Evolutionary conservation across 208 protist species (phyloP).

Genomic region (Endotrypanum monterogeii): DNA sequence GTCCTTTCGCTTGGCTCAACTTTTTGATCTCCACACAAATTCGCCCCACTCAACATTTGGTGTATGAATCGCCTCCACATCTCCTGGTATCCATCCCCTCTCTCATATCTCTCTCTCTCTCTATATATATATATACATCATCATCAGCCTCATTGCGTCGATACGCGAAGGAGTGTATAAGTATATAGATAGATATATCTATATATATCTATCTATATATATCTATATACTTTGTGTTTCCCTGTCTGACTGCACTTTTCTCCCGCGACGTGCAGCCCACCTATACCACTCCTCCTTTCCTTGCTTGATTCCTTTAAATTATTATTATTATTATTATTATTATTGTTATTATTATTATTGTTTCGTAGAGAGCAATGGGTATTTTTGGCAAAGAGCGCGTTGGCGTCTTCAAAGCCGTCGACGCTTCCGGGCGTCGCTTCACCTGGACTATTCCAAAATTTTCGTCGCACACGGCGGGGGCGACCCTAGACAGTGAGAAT

Average conservation of each 20-base stretch:
- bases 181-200: not conserved
- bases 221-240: too few relatives aligned
- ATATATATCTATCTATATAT: not conserved
- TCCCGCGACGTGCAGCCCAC: too few relatives aligned
- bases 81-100: not conserved
- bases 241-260: not conserved
- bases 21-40: too few relatives aligned
- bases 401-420: conserved; percentile 57
- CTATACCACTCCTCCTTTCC: not conserved
- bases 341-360: too few relatives aligned
- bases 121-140: not conserved
- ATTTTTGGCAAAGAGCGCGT: conserved; percentile 72
- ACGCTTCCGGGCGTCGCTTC: conserved; percentile 54
- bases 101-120: not conserved
- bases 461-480: conserved; percentile 29
- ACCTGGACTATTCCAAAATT: conserved; percentile 77
- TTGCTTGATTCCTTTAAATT: too few relatives aligned
- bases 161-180: too few relatives aligned
- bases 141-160: not conserved
- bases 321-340: too few relatives aligned
- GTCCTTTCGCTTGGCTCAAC: too few relatives aligned
- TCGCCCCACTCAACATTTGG: too few relatives aligned
- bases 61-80: too few relatives aligned
- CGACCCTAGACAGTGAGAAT: conserved; percentile 74
- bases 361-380: conserved; percentile 60